Conservation (phyloP, 2,329 filamentous ascomycete genomes). For the Sarocladium brachiariae region DNA sequence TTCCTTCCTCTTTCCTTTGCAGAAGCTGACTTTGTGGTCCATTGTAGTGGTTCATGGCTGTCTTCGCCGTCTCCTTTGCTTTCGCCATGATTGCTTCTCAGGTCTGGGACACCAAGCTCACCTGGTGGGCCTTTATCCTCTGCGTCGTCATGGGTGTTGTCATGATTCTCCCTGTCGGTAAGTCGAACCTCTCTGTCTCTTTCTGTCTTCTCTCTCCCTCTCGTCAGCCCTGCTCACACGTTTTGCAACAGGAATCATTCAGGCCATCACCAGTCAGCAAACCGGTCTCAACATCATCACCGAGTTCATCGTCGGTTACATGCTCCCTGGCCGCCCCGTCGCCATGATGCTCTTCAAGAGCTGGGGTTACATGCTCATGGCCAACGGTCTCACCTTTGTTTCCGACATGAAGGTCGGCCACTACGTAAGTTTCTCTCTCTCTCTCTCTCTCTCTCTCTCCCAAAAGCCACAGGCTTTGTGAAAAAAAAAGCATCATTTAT, state of each 20-base stretch:
- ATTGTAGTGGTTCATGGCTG: constrained; percentile 52
- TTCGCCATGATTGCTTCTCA: constrained; percentile 5
- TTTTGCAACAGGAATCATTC: constrained; percentile 27
- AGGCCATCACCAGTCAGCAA: constrained; percentile 41
- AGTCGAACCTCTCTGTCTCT: constrained; percentile 21
- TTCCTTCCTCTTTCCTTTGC: background rate
- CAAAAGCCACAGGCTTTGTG: too few relatives aligned
- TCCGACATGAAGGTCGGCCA: constrained; percentile 45
- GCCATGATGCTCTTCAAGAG: constrained; percentile 45
- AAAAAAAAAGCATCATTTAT: too few relatives aligned
- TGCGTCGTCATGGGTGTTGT: constrained; percentile 8
- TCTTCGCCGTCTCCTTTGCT: constrained; percentile 37
- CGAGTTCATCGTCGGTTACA: constrained; percentile 43
- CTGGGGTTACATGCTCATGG: constrained; percentile 33
- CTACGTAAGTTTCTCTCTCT: constrained; percentile 24
- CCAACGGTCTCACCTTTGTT: constrained; percentile 32
- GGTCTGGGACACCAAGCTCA: constrained; percentile 6
- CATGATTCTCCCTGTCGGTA: constrained; percentile 4
- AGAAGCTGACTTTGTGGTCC: background rate
- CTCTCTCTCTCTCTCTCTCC: too few relatives aligned
- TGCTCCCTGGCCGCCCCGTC: constrained; percentile 37
- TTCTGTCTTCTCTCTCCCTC: background rate
- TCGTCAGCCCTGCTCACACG: background rate
- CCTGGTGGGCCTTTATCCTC: constrained; percentile 8
- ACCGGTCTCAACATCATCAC: constrained; percentile 42